Evolutionary conservation across 805 yeast genomes (phyloP).

Genomic region (Isabelozyma gotoi): DNA sequence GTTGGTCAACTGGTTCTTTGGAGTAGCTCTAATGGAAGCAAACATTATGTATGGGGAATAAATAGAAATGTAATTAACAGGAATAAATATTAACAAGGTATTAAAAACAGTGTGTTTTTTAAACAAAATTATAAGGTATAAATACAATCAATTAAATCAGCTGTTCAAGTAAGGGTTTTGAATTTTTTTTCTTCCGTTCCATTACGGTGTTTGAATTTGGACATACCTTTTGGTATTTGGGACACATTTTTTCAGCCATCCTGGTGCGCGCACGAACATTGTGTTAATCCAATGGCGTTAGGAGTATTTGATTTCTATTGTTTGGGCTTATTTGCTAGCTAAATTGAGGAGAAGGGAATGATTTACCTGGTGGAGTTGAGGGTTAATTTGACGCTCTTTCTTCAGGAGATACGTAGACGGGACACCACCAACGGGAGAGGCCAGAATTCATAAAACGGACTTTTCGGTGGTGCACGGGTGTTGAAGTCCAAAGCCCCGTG

Average conservation of each 20-base stretch:
- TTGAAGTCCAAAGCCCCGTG: too few relatives aligned
- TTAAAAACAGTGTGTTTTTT: too few relatives aligned
- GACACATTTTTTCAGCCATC: not conserved
- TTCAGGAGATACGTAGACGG: not conserved
- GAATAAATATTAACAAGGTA: not conserved
- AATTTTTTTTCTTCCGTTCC: not conserved
- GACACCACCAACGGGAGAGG: too few relatives aligned
- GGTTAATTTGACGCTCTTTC: too few relatives aligned
- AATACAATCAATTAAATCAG: not conserved
- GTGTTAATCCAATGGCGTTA: too few relatives aligned
- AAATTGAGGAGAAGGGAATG: not conserved
- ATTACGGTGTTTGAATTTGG: not conserved
- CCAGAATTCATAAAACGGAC: not conserved
- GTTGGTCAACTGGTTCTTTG: constrained; percentile 55
- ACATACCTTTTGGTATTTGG: not conserved
- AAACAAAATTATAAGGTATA: not conserved
- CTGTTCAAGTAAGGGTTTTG: not conserved
- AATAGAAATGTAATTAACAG: not conserved
- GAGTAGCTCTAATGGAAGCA: constrained; percentile 50
- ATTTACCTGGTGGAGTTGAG: not conserved
- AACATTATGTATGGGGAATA: constrained; percentile 36
- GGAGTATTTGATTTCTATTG: too few relatives aligned
- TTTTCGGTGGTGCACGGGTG: not conserved
- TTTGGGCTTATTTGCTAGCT: too few relatives aligned
- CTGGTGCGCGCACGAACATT: not conserved